Evolutionary conservation across 768 basidiomycete genomes (phyloP), one percentile per base, ranked within the genome.

Genomic region (Roridomyces roridus): DNA sequence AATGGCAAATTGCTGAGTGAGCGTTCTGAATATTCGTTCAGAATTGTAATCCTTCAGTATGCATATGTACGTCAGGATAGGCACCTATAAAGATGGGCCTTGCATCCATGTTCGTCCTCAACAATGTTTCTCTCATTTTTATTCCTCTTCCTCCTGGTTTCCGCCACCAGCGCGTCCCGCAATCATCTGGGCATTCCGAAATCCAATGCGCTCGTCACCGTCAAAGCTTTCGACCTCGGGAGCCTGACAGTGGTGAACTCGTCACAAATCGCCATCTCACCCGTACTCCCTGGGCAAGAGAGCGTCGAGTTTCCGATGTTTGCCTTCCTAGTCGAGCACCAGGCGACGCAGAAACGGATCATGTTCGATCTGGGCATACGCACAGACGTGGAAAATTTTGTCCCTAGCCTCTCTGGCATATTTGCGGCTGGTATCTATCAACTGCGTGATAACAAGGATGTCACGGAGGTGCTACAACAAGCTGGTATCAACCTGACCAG

Each of bases 331-430:
- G 35, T 64, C 17, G 50, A 55, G 28, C 63, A 61, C 39, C 55
- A 64, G 31, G 12, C 14, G 15, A 64, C 11, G 20, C n/a, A 17
- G 24, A 14, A 14, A 20, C 55, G 46, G 3, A 28, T 62, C 45
- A 62, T 57, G 55, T 62, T 62, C 36, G 60, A 62, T 28, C 6
- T 62, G 18, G 60, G 55, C 12, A 62, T 54, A 42, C 44, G 55
- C 1, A 49, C 10, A 4, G 60, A 62, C 23, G 36, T 37, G 5
- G 14, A 39, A 34, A 53, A 60, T n/a, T 25, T 64, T 5, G n/a
- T 59, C 7, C 58, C 62, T 4, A 51, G 46, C 17, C 26, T 60
- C 44, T n/a, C 55, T 6, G 31, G 12, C 15, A 9, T 45, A 21
- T 54, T 54, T 35, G 36, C 43, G 24, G 39, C 40, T 31, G 52